Evolutionary conservation across 495 filamentous ascomycete genomes (phyloP).

Genomic region (Hypoxylon intermedium): DNA sequence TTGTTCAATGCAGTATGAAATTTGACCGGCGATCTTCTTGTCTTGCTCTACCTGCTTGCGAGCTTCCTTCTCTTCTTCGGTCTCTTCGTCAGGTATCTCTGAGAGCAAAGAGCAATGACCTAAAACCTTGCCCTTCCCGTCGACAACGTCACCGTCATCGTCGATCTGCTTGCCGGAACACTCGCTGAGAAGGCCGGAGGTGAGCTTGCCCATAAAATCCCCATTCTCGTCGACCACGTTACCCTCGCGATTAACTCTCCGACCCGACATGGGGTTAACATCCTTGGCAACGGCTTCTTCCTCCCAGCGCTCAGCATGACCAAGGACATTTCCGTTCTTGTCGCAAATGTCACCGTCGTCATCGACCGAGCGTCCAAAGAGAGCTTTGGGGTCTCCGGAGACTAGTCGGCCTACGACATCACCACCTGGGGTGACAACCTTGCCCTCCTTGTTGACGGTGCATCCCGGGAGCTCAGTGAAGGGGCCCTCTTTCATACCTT

Average conservation of each 20-base stretch:
- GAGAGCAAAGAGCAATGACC: conserved; percentile 82
- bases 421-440: conserved; percentile 66
- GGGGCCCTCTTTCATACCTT: conserved; percentile 73
- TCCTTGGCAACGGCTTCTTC: conserved; percentile 74
- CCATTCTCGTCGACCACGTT: conserved; percentile 84
- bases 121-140: conserved; percentile 79
- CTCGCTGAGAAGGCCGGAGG: conserved; percentile 71
- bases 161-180: conserved; percentile 82
- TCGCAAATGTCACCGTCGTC: conserved; percentile 84
- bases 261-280: conserved; percentile 69
- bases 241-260: conserved; percentile 80
- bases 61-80: conserved; percentile 59
- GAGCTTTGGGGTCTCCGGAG: conserved; percentile 72
- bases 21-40: conserved; percentile 77
- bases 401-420: conserved; percentile 76
- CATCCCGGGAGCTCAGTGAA: conserved; percentile 80
- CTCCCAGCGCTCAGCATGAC: conserved; percentile 82
- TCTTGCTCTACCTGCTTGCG: conserved; percentile 70
- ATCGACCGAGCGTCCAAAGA: conserved; percentile 78
- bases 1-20: conserved; percentile 74
- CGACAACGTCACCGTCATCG: conserved; percentile 83
- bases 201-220: conserved; percentile 80
- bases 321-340: conserved; percentile 81
- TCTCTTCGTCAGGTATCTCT: conserved; percentile 67
- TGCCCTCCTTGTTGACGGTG: conserved; percentile 78